Base-by-base conservation (phyloP, 2,329 filamentous ascomycete genomes). In the Ophiocordyceps camponoti-saundersi region DNA sequence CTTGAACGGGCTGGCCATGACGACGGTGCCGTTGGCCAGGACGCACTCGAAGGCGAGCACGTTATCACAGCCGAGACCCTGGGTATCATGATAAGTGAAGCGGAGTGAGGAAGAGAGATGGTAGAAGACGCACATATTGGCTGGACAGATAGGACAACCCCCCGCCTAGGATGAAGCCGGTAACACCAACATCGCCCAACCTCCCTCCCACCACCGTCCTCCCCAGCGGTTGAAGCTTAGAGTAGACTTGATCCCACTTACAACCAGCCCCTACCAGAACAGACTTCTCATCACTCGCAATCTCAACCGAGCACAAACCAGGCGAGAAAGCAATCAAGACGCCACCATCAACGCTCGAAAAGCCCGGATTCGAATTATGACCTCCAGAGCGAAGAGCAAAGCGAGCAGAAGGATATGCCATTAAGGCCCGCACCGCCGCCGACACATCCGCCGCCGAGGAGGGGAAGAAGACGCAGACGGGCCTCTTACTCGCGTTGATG, bases 111-210 rank as follows among this genome's bases (percentile, higher is more conserved):
- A 29, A 10, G 26, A 2, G 11, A 10, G 5, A 29, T 11, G 26
- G 8, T 29, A 29, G 47, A 66, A 67, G 22, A 64, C 69, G 57
- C 69, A 73, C 75, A 51, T 68, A 62, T 51, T 73, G 61, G 10
- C 67, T 64, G 23, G 67, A 68, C 56, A 76, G 60, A 51, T 72
- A 75, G 45, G 71, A 74, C 50, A 60, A 67, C 57, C 62, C 72
- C 56, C 77, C 65, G 21, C 73, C 77, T 44, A 80, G 73, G 6
- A 72, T 48, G 23, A 68, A 65, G 7, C 70, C 70, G 16, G 65
- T 66, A 2, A 72, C 67, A 30, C 68, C 67, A n/a, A 69, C 64
- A 46, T 69, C 62, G n/a, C 65, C 63, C 30, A 69, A 62, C 6
- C 70, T 57, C 1, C 68, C 67, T 16, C 68, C 68, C 22, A 71